Evolutionary conservation across 768 basidiomycete species (phyloP).

Genomic region (Mycena albidolilacea): DNA sequence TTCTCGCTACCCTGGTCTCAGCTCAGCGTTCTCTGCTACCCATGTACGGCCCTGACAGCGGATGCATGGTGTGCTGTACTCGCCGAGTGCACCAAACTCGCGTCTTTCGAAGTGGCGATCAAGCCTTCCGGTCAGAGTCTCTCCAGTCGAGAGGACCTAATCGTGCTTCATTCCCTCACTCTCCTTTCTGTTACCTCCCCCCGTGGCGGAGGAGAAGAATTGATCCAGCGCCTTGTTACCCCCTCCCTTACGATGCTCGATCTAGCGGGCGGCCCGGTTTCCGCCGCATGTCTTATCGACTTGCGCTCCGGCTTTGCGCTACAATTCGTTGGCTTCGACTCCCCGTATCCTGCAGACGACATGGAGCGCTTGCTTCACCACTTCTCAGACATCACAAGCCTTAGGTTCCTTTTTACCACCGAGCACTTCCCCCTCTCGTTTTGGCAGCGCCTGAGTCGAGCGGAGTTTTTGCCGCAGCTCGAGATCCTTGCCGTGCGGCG

Average conservation of each 20-base stretch:
- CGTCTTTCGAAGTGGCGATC: background rate
- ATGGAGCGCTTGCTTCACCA: constrained; percentile 2
- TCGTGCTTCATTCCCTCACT: constrained; percentile 1
- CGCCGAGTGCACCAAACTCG: constrained; percentile 12
- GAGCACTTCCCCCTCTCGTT: constrained; percentile 27
- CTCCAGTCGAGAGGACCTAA: background rate
- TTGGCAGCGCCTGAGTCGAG: constrained; percentile 27
- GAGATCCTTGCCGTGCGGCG: constrained; percentile 9
- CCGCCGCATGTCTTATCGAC: background rate
- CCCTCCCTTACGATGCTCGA: background rate
- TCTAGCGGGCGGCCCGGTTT: background rate
- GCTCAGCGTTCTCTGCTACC: constrained; percentile 15
- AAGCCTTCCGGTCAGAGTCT: background rate
- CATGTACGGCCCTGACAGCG: constrained; percentile 8
- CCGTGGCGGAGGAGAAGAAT: constrained; percentile 14
- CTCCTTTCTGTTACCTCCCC: constrained; percentile 14
- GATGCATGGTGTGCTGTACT: constrained; percentile 11
- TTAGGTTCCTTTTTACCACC: background rate
- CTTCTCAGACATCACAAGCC: background rate
- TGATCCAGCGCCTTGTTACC: constrained; percentile 14
- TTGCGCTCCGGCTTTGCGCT: constrained; percentile 26
- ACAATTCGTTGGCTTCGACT: background rate
- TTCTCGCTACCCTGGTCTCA: constrained; percentile 22
- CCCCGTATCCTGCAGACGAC: background rate
- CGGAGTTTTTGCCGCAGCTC: constrained; percentile 15